Conservation (phyloP, 2,329 filamentous ascomycete genomes). For the Ramularia endophylla region DNA sequence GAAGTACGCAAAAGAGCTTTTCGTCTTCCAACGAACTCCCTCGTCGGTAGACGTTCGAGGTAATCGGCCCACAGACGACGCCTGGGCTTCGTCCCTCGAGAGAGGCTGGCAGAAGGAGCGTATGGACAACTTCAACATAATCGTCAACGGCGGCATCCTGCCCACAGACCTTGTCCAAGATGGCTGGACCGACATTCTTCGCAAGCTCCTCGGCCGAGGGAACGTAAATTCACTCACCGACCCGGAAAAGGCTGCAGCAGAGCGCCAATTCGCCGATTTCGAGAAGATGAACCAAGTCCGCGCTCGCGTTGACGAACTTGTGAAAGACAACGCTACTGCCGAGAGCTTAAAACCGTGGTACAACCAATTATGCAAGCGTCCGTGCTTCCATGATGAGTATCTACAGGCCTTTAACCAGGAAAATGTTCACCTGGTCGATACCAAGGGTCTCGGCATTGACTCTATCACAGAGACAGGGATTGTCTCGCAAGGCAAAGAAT, state of each 20-base stretch:
- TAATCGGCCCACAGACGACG: slow-evolving; percentile 39
- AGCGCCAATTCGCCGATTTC: slow-evolving; percentile 19
- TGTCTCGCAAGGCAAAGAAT: slow-evolving; percentile 43
- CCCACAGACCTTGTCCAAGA: slow-evolving; percentile 24
- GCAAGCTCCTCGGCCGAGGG: slow-evolving; percentile 16
- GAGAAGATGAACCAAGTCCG: slow-evolving; percentile 38
- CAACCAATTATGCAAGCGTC: slow-evolving; percentile 56
- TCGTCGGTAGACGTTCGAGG: slow-evolving; percentile 29
- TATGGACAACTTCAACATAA: slow-evolving; percentile 38
- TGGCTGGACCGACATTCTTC: slow-evolving; percentile 20
- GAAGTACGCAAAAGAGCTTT: slow-evolving; percentile 32
- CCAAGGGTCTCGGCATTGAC: slow-evolving; percentile 47
- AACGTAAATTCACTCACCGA: slow-evolving; percentile 5
- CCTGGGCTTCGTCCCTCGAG: slow-evolving; percentile 25
- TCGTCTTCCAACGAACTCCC: slow-evolving; percentile 40
- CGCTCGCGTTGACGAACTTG: slow-evolving; percentile 42
- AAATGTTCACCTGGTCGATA: slow-evolving; percentile 56
- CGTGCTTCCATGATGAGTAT: slow-evolving; percentile 55
- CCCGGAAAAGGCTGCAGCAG: slow-evolving; percentile 13
- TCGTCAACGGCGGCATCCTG: slow-evolving; percentile 15
- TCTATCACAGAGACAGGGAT: slow-evolving; percentile 43
- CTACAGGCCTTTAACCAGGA: slow-evolving; percentile 52
- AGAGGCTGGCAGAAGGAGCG: slow-evolving; percentile 48
- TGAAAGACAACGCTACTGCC: slow-evolving; percentile 48
- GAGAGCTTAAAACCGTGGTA: slow-evolving; percentile 55